Percentiles rank a stretch among this genome's conserved stretches.
phyloP scores from a whole-genome alignment of 2,329 filamentous ascomycete genomes.

The Trichoderma gracile region DNA sequence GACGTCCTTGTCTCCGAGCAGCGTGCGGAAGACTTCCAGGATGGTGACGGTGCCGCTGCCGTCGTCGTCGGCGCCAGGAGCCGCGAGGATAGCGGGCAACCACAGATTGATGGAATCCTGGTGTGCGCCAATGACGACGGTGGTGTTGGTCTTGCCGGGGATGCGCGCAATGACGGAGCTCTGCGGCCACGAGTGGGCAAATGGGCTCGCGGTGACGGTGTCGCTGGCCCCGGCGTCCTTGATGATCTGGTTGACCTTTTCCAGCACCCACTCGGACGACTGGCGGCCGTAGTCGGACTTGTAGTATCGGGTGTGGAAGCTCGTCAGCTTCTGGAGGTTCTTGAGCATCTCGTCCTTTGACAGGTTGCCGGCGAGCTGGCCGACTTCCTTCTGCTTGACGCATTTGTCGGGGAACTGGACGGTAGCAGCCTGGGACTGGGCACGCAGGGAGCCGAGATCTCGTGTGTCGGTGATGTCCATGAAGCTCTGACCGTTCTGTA shows the following conservation, averaged over 20 bases:
- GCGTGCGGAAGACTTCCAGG: conserved; percentile 81
- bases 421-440: conserved; percentile 35
- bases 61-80: conserved; percentile 94
- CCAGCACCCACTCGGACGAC: conserved; percentile 84
- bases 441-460: conserved; percentile 52
- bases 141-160: conserved; percentile 80
- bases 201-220: conserved; percentile 69
- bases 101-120: conserved; percentile 96
- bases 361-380: conserved; percentile 66
- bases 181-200: conserved; percentile 84
- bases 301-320: conserved; percentile 81
- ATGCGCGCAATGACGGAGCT: conserved; percentile 89
- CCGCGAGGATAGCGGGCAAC: conserved; percentile 77
- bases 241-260: conserved; percentile 72
- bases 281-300: conserved; percentile 75
- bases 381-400: conserved; percentile 64
- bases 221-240: conserved; percentile 68
- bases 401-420: conserved; percentile 68
- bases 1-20: conserved; percentile 72
- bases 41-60: conserved; percentile 93
- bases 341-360: conserved; percentile 73
- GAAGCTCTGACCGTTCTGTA: conserved; percentile 80
- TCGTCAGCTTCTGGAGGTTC: conserved; percentile 76
- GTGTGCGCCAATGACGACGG: conserved; percentile 86
- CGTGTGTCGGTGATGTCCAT: conserved; percentile 87